phyloP scores from a whole-genome alignment of 164 flowering plant species.

The Chimonanthus praecox region DNA sequence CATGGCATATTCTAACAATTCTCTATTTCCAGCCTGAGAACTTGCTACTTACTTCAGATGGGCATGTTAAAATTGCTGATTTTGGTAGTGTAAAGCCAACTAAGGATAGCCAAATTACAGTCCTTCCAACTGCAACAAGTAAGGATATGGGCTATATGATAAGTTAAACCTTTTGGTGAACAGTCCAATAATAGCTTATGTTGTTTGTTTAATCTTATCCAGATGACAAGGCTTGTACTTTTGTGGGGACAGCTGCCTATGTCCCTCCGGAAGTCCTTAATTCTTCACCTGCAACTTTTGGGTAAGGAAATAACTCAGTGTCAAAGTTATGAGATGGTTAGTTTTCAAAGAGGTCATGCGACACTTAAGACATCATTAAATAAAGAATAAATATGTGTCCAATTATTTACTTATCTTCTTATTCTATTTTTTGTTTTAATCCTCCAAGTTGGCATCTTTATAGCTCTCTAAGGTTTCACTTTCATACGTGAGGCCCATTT shows the following conservation, averaged over 20 bases:
- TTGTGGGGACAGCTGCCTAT: slow-evolving; percentile 99
- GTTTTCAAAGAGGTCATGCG: background rate
- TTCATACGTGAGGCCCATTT: background rate
- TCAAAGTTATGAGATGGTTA: background rate
- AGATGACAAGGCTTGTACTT: slow-evolving; percentile 97
- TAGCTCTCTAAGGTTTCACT: background rate
- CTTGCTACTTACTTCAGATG: slow-evolving; percentile 84
- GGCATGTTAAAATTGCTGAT: slow-evolving; percentile 96
- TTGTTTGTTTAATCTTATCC: slow-evolving; percentile 15
- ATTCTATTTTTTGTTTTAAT: background rate
- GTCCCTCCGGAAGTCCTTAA: slow-evolving; percentile 99
- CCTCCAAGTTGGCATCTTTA: background rate
- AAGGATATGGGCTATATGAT: slow-evolving; percentile 5
- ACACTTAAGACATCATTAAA: background rate
- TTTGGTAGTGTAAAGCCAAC: slow-evolving; percentile 97
- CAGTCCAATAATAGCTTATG: slow-evolving; percentile 3
- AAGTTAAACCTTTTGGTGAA: background rate
- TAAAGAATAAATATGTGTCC: background rate
- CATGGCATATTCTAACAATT: slow-evolving; percentile 24
- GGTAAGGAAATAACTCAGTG: slow-evolving; percentile 37
- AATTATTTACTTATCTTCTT: background rate
- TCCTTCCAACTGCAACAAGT: slow-evolving; percentile 91
- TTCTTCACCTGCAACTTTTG: slow-evolving; percentile 95
- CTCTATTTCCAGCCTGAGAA: slow-evolving; percentile 84
- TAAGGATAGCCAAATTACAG: slow-evolving; percentile 78